phyloP scores from a whole-genome alignment of 2,329 filamentous ascomycete genomes.

The Simplicillium aogashimaense region DNA sequence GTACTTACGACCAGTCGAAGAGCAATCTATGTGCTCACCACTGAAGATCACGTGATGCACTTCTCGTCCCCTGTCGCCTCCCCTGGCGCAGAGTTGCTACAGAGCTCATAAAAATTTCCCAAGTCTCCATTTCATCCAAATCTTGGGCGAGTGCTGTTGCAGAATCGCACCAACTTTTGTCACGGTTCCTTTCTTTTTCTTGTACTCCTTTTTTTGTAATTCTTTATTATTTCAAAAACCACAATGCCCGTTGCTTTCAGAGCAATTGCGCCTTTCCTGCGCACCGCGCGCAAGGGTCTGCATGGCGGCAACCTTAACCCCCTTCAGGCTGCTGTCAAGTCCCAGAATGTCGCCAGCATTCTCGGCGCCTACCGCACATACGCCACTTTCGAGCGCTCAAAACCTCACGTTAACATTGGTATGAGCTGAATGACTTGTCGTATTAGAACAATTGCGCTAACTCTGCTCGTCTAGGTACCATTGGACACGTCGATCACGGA shows the following conservation, averaged over 20 bases:
- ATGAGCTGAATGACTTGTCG: constrained; percentile 16
- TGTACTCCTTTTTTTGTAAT: constrained; percentile 14
- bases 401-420: constrained; percentile 99
- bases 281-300: constrained; percentile 69
- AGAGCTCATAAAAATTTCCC: constrained; percentile 27
- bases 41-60: not conserved
- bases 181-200: constrained; percentile 10
- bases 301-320: constrained; percentile 63
- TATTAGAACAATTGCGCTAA: constrained; percentile 7
- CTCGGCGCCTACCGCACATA: constrained; percentile 58
- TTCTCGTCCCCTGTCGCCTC: constrained; percentile 1
- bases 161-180: constrained; percentile 1
- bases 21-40: too few species aligned
- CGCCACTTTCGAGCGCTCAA: constrained; percentile 72
- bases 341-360: constrained; percentile 52
- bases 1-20: too few species aligned
- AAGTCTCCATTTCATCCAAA: constrained; percentile 12
- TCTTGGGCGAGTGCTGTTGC: constrained; percentile 13
- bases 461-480: constrained; percentile 56
- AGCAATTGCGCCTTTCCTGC: constrained; percentile 68
- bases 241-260: constrained; percentile 76
- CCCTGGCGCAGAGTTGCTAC: constrained; percentile 6
- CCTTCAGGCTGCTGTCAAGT: constrained; percentile 59
- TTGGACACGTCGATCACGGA: constrained; percentile 99
- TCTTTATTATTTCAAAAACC: constrained; percentile 15